Percentiles rank a stretch among this genome's conserved stretches.
Evolutionary conservation across 352 stramenopile species (phyloP).

Genomic region (Achlya hypogyna): DNA sequence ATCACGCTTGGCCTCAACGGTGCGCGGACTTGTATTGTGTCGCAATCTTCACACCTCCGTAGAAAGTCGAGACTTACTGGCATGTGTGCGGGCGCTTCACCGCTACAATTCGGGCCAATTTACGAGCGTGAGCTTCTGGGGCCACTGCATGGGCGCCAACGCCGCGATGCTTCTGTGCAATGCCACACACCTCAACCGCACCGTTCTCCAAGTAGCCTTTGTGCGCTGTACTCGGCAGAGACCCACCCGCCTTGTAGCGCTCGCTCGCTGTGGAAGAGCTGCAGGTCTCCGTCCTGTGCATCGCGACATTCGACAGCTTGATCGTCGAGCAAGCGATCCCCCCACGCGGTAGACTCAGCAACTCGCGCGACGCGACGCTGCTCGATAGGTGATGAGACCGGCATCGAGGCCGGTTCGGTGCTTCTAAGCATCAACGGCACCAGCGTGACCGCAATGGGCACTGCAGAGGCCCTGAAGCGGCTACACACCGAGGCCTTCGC

Average conservation of each 20-base stretch:
- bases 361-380: too few relatives aligned
- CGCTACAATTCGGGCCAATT: slow-evolving; percentile 10
- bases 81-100: neutral
- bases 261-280: neutral
- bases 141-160: slow-evolving; percentile 17
- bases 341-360: neutral
- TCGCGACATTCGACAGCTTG: neutral
- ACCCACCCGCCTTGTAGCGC: neutral
- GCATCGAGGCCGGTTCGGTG: neutral
- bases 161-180: slow-evolving; percentile 3
- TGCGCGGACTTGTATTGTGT: neutral
- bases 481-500: neutral
- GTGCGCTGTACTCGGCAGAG: neutral
- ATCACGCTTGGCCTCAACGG: slow-evolving; percentile 7
- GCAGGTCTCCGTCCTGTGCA: neutral
- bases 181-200: neutral
- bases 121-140: neutral
- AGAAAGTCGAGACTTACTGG: slow-evolving; percentile 1
- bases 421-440: neutral
- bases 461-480: neutral
- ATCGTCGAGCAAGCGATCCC: neutral
- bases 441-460: neutral
- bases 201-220: neutral
- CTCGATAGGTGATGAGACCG: neutral
- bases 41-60: neutral